Percentiles rank a stretch among this genome's conserved stretches.
Conservation (phyloP, 345 rosid genomes). For the Salix viminalis region DNA sequence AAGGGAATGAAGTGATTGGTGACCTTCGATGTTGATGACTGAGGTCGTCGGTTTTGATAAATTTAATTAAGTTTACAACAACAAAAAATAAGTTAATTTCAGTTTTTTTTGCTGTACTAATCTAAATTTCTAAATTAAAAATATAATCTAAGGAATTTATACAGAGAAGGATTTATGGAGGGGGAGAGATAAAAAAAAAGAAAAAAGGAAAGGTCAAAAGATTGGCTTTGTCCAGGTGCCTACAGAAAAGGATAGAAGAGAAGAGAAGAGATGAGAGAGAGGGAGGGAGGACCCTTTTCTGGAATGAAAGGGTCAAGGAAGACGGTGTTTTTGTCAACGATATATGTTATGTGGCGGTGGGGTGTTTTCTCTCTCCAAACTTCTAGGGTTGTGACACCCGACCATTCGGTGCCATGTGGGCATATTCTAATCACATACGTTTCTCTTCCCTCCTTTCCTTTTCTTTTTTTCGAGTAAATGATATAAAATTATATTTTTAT, state of each 20-base stretch:
- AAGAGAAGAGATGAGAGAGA: not conserved
- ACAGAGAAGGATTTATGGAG: not conserved
- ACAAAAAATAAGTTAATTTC: not conserved
- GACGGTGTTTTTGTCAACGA: not conserved
- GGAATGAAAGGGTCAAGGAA: not conserved
- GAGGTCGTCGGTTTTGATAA: constrained; percentile 23
- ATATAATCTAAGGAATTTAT: not conserved
- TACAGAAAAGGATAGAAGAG: not conserved
- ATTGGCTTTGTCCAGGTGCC: constrained; percentile 11
- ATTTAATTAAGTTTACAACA: not conserved
- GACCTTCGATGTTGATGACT: constrained; percentile 15
- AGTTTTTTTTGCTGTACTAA: not conserved
- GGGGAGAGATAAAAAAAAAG: not conserved
- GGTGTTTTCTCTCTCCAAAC: not conserved
- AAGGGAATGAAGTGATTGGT: constrained; percentile 12
- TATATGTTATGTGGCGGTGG: not conserved
- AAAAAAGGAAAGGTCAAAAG: not conserved
- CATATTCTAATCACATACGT: not conserved
- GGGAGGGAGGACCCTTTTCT: not conserved
- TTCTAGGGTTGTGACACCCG: not conserved
- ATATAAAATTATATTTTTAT: too few species aligned
- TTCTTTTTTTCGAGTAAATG: not conserved
- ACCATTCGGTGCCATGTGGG: not conserved
- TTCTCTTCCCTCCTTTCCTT: not conserved
- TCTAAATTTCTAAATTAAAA: not conserved